Base-by-base conservation (phyloP, 2,329 filamentous ascomycete species). In the Hypoxylon sp. region DNA sequence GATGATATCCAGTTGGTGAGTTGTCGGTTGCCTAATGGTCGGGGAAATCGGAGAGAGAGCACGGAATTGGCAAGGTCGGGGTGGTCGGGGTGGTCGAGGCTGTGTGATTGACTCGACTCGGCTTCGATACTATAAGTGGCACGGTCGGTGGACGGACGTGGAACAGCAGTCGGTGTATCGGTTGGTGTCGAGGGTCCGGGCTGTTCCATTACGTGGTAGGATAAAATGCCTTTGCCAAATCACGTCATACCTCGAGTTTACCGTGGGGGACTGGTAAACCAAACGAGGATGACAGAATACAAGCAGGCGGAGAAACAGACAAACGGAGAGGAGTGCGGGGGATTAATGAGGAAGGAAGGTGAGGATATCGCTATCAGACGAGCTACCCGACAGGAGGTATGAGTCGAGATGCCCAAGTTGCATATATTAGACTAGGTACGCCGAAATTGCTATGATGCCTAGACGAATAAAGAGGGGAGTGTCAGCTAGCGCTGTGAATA, bases 1-100 rank as follows among this genome's bases (percentile, higher is more conserved):
- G 82, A 84, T 6, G 86, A 87, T 53, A 89, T 81, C 87, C 87
- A 89, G 81, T 86, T 85, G 73, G 87, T 87, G 44, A 89, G 84
- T 54, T 83, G 81, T 61, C 82, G 82, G 70, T 84, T 88, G 58
- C 86, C 87, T 74, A 85, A 82, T 0, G 87, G 87, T 47, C 80
- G 82, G 61, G 87, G 87, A 62, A 89, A 89, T 63, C 86, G 84
- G 50, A 89, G 82, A 29, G 81, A 82, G 3, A 86, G 85, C 57
- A 85, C 81, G 47, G 86, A 78, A 65, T 73, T 72, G 60, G 74
- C 72, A 19, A 76, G 71, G 29, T 75, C 72, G 21, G 75, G 71
- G 29, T 75, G 71, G 61, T 73, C 72, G 19, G 75, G 69, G 24
- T 75, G 71, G 60, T 73, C 74, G 59, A 63, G 51, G 44, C 54